Base-by-base conservation (phyloP, 2,329 filamentous ascomycete genomes). In the Epichloe gansuensis region DNA sequence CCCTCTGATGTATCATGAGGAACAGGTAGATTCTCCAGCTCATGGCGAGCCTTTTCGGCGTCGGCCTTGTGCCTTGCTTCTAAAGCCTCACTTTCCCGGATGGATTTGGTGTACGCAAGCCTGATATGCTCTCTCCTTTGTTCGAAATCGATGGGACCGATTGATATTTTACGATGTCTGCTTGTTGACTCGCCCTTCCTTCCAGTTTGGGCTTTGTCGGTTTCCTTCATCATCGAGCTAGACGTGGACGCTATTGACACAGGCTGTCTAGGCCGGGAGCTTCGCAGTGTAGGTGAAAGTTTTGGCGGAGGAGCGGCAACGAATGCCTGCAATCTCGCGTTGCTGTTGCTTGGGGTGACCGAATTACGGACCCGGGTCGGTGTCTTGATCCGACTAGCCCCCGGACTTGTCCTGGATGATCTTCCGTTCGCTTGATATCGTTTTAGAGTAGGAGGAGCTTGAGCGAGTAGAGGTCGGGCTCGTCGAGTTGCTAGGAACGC, bases 131-230 rank as follows among this genome's bases (percentile, higher is more conserved):
- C 85, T 60, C 90, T 78, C 49, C 88, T 80, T 59, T 88, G 86
- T 55, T 86, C 88, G 64, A 94, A 93, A 67, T 95, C 88, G 50
- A 94, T 87, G 55, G 85, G 85, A 1, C 85, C 85, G 54, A 91
- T 71, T 1, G 78, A 78, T 50, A 81, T 72, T 61, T 81, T 81
- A 44, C 75, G 73, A 54, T 76, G 71, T 35, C 71, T 65, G 5
- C 65, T 55, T 5, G 68, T 59, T 34, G 64, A 60, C 50, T 75
- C 74, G 39, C 67, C 67, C 13, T 68, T 60, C 60, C 63, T 70
- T 52, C 61, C 59, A 56, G 28, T 62, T 54, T 25, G 55, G 47
- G 67, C 67, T 49, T 66, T 74, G 54, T 86, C 84, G 4, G 77
- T 73, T 48, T 80, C 77, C 63, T 77, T 85, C 60, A 83, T 78